These are phyloP conservation scores for Xylaria sp. DNA, from an alignment of 2,329 filamentous ascomycete species.

Conservation along the genomic window DNA sequence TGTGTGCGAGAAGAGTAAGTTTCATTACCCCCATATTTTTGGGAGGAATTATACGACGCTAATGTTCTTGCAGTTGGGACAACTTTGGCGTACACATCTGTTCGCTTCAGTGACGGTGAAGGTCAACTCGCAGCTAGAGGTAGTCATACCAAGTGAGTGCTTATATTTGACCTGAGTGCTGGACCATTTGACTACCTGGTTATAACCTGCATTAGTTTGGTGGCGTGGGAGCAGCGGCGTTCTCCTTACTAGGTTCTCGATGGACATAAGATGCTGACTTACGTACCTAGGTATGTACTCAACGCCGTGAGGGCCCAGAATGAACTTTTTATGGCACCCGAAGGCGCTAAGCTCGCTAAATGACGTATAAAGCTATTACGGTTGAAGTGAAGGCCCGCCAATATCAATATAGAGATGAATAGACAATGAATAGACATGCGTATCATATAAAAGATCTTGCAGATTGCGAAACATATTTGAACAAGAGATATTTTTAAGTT, in stretches of 20 bases:
- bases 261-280: constrained; percentile 17
- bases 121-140: constrained; percentile 66
- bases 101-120: constrained; percentile 63
- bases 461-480: no score
- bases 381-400: neutral
- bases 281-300: constrained; percentile 49
- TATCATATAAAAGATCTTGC: neutral
- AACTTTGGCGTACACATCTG: constrained; percentile 65
- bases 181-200: neutral
- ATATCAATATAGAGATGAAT: neutral
- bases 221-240: neutral
- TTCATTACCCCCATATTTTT: neutral
- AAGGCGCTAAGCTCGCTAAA: constrained; percentile 33
- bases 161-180: neutral
- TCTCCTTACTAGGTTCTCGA: no score
- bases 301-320: constrained; percentile 40
- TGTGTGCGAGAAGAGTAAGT: constrained; percentile 65
- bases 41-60: no score
- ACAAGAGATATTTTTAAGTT: no score
- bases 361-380: constrained; percentile 14
- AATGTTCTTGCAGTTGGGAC: constrained; percentile 58
- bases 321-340: constrained; percentile 32
- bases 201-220: neutral
- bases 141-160: constrained; percentile 67
- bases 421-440: neutral